Percentiles rank a stretch among this genome's conserved stretches.
Evolutionary conservation across 805 yeast genomes (phyloP).

Genomic region (Yamadazyma tumulicola): DNA sequence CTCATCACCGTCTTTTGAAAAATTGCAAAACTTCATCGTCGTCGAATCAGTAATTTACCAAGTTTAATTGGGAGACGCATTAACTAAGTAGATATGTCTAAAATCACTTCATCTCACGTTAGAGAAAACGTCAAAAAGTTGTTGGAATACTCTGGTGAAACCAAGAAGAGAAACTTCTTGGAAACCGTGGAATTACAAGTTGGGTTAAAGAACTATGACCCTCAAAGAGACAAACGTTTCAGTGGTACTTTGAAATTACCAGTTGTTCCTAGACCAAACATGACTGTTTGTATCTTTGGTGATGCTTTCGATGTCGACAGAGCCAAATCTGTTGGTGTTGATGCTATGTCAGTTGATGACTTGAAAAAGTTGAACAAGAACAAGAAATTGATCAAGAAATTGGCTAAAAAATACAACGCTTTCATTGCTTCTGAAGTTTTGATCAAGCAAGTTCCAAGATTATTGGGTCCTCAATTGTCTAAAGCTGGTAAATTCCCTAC

Average conservation of each 20-base stretch:
- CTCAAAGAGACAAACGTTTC: constrained; percentile 99
- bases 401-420: constrained; percentile 99
- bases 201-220: constrained; percentile 99
- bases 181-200: constrained; percentile 99
- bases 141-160: constrained; percentile 83
- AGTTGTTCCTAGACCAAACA: constrained; percentile 99
- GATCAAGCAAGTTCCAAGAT: constrained; percentile 99
- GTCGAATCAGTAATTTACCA: constrained; percentile 47
- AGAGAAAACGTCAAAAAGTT: constrained; percentile 95
- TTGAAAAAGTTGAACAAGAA: constrained; percentile 99
- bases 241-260: constrained; percentile 99
- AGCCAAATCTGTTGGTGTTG: constrained; percentile 98
- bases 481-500: constrained; percentile 99
- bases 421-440: constrained; percentile 98
- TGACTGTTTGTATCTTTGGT: constrained; percentile 99
- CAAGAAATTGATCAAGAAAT: constrained; percentile 99
- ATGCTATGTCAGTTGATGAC: constrained; percentile 99
- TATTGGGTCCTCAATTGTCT: constrained; percentile 99
- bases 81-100: constrained; percentile 57
- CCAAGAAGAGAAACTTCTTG: constrained; percentile 99
- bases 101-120: constrained; percentile 87
- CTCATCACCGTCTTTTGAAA: too few relatives aligned
- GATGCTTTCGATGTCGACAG: constrained; percentile 99
- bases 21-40: constrained; percentile 34
- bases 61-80: constrained; percentile 73